These are phyloP conservation scores for Trametes maxima DNA, from an alignment of 768 basidiomycete species.

Conservation along the genomic window DNA sequence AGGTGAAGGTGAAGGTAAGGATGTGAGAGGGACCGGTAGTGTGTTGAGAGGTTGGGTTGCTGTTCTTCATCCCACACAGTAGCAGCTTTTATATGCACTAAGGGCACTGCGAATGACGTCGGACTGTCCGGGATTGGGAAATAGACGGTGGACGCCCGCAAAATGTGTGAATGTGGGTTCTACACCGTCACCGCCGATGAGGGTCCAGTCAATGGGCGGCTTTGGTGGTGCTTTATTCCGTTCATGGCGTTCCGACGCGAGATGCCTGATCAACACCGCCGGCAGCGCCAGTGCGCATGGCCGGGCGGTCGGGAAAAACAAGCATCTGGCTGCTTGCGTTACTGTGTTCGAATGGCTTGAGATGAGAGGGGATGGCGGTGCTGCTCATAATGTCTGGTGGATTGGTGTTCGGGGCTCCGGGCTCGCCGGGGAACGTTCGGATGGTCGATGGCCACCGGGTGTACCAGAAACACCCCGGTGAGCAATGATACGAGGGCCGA, in stretches of 20 bases:
- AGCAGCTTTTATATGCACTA: neutral
- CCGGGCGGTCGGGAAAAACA: conserved; percentile 1
- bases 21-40: neutral
- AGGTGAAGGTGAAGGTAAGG: neutral
- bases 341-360: neutral
- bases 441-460: conserved; percentile 4
- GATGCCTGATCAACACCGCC: neutral
- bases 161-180: too few relatives aligned
- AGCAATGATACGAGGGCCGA: conserved; percentile 12
- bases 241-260: conserved; percentile 10
- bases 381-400: neutral
- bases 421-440: conserved; percentile 9
- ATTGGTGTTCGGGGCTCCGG: neutral
- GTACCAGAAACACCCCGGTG: conserved; percentile 3
- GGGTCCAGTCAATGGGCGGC: neutral
- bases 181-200: neutral
- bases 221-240: neutral
- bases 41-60: neutral
- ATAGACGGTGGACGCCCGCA: neutral
- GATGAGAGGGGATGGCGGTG: neutral
- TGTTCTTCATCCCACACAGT: neutral
- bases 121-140: neutral
- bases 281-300: neutral
- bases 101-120: neutral
- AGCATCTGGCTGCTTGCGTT: neutral